Evolutionary conservation across 139 green algal genomes (phyloP).

Genomic region (Astrephomene gubernaculifera): DNA sequence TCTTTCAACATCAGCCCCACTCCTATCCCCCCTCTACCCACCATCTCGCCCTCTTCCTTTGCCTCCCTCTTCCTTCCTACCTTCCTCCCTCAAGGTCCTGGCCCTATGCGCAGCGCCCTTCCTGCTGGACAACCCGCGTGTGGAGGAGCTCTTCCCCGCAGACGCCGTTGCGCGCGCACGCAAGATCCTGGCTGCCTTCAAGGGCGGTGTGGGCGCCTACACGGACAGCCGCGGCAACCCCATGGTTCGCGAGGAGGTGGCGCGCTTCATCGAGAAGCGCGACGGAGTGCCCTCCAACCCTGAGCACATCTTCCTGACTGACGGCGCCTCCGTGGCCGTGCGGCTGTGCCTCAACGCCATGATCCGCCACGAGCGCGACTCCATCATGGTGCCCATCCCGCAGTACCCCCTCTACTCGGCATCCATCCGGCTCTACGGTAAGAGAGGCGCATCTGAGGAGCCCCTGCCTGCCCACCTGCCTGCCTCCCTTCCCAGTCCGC

Average conservation of each 20-base stretch:
- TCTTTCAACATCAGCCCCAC: too few species aligned
- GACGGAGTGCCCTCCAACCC: slow-evolving; percentile 78
- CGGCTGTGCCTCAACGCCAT: slow-evolving; percentile 77
- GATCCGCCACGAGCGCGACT: slow-evolving; percentile 73
- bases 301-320: slow-evolving; percentile 90
- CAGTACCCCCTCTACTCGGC: slow-evolving; percentile 95
- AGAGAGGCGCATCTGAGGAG: too few species aligned
- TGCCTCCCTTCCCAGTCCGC: too few species aligned
- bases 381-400: slow-evolving; percentile 85
- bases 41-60: too few species aligned
- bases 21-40: too few species aligned
- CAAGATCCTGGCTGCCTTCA: slow-evolving; percentile 71
- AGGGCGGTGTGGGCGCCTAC: slow-evolving; percentile 83
- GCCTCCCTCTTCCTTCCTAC: too few species aligned
- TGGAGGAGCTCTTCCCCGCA: slow-evolving; percentile 73
- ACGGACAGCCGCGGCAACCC: slow-evolving; percentile 81
- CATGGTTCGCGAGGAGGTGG: slow-evolving; percentile 80
- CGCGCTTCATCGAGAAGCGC: slow-evolving; percentile 79
- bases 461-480: too few species aligned
- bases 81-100: slow-evolving; percentile 69
- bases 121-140: slow-evolving; percentile 76
- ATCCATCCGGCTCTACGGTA: slow-evolving; percentile 85
- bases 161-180: slow-evolving; percentile 84
- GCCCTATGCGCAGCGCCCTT: slow-evolving; percentile 85
- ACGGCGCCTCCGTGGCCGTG: slow-evolving; percentile 85